Conservation (phyloP, 2,329 filamentous ascomycete genomes). For the Aureobasidium lini region DNA sequence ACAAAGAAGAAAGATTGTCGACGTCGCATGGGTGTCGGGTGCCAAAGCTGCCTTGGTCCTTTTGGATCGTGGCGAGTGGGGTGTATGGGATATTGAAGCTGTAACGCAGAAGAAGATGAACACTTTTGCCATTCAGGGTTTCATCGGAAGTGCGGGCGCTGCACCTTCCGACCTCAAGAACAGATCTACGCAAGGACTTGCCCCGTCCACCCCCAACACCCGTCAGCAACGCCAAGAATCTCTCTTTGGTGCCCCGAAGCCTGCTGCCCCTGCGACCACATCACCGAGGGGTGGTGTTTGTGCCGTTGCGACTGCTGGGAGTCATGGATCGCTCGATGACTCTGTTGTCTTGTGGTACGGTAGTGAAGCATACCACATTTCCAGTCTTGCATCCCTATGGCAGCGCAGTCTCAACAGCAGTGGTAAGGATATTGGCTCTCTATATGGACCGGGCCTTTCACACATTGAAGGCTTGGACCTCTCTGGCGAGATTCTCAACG, state of each 20-base stretch:
- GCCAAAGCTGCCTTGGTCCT: conserved; percentile 41
- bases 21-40: conserved; percentile 40
- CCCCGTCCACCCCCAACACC: conserved; percentile 46
- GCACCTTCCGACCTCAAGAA: conserved; percentile 22
- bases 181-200: conserved; percentile 31
- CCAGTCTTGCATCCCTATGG: conserved; percentile 40
- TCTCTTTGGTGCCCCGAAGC: conserved; percentile 36
- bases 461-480: conserved; percentile 36
- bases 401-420: conserved; percentile 30
- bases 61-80: conserved; percentile 45
- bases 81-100: conserved; percentile 41
- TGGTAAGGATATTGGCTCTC: conserved; percentile 28
- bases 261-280: conserved; percentile 24
- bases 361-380: conserved; percentile 36
- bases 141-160: conserved; percentile 21
- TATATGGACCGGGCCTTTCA: conserved; percentile 34
- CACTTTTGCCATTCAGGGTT: conserved; percentile 25
- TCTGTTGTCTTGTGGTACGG: conserved; percentile 42
- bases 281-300: conserved; percentile 36
- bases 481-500: conserved; percentile 36
- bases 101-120: conserved; percentile 18
- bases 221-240: conserved; percentile 37
- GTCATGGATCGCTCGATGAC: conserved; percentile 33
- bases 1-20: conserved; percentile 41
- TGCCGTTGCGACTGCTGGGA: conserved; percentile 26